Conservation (phyloP, 371 early-diverging fungal species). For the Synchytrium microbalum region DNA sequence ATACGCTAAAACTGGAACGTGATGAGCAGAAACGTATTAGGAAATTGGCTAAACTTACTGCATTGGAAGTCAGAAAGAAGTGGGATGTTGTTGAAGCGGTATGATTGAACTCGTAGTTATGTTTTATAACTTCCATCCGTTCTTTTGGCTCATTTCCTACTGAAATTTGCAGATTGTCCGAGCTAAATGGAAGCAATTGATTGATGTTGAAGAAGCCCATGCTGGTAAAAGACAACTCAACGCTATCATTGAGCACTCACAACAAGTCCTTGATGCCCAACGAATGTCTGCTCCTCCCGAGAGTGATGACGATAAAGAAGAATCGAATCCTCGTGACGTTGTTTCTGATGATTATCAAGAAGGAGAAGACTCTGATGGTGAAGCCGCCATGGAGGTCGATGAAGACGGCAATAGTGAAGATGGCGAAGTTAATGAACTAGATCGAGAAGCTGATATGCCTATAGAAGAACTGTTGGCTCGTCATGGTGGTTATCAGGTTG, state of each 20-base stretch:
- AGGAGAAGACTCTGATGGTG: constrained; percentile 32
- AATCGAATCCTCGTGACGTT: constrained; percentile 5
- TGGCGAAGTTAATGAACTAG: constrained; percentile 40
- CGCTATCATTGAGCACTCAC: constrained; percentile 30
- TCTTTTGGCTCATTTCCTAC: too few relatives aligned
- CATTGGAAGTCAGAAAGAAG: constrained; percentile 53
- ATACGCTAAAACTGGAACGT: constrained; percentile 39
- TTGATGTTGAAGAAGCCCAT: constrained; percentile 17
- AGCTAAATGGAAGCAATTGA: constrained; percentile 26
- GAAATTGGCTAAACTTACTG: constrained; percentile 57
- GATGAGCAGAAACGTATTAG: constrained; percentile 46
- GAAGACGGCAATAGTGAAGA: constrained; percentile 37
- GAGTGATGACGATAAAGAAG: constrained; percentile 21
- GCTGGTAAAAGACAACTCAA: constrained; percentile 30
- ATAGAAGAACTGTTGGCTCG: constrained; percentile 49
- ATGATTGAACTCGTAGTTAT: constrained; percentile 15
- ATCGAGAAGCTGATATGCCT: constrained; percentile 46
- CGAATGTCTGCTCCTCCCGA: constrained; percentile 12
- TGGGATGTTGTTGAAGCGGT: constrained; percentile 58
- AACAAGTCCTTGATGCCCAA: constrained; percentile 10
- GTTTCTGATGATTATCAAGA: constrained; percentile 7
- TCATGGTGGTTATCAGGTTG: constrained; percentile 32
- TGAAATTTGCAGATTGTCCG: constrained; percentile 34
- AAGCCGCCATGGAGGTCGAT: constrained; percentile 39
- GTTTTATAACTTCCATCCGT: too few relatives aligned